phyloP scores from a whole-genome alignment of 2,329 filamentous ascomycete genomes.

The Hirsutella minnesotensis region DNA sequence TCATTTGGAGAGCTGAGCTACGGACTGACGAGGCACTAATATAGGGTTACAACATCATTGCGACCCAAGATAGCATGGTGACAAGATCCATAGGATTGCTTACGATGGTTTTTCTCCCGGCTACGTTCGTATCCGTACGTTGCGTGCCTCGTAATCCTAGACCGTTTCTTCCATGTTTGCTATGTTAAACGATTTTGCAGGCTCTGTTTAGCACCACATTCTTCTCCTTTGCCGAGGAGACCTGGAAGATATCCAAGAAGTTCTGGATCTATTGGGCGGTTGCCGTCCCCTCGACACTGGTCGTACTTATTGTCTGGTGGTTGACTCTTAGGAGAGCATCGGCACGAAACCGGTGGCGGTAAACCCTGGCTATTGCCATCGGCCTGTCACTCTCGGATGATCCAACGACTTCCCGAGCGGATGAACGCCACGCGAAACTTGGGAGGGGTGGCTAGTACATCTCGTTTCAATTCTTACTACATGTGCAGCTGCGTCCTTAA shows the following conservation, averaged over 20 bases:
- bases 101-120: background rate
- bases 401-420: no score
- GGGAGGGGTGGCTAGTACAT: no score
- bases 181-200: background rate
- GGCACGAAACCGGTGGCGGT: background rate
- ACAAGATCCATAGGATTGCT: background rate
- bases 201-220: slow-evolving; percentile 1
- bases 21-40: background rate
- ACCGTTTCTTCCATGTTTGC: no score
- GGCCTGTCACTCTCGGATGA: no score
- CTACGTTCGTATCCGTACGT: background rate
- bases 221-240: background rate
- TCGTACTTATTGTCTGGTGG: background rate
- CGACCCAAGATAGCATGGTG: background rate
- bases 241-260: background rate
- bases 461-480: no score
- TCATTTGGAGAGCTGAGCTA: no score
- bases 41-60: slow-evolving; percentile 1
- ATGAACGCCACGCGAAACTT: no score
- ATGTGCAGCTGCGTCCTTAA: no score
- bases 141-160: no score
- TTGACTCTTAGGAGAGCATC: background rate
- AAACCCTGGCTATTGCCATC: no score
- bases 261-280: slow-evolving; percentile 1
- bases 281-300: background rate